A percentile compares a stretch with the other conserved stretches of the same genome.
Evolutionary conservation across 768 basidiomycete genomes (phyloP).

Genomic region (Naematelia aurantialba): DNA sequence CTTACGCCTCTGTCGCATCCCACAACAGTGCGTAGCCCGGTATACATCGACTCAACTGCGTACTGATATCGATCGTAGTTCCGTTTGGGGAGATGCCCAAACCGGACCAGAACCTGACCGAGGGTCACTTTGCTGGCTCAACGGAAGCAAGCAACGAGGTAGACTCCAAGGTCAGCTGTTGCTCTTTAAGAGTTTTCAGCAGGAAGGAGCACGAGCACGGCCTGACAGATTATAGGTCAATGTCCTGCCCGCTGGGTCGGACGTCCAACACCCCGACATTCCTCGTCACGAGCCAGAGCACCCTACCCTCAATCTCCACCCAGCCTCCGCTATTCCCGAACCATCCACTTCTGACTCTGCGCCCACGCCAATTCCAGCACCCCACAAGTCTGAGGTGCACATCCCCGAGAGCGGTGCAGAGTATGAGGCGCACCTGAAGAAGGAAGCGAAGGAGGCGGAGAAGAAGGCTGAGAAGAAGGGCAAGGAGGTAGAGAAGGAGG

Average conservation of each 20-base stretch:
- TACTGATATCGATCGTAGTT: conserved; percentile 21
- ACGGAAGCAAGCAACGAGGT: conserved; percentile 50
- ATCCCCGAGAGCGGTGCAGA: conserved; percentile 37
- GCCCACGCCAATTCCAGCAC: conserved; percentile 36
- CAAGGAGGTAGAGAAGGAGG: conserved; percentile 49
- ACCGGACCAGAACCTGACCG: conserved; percentile 61
- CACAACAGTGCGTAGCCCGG: conserved; percentile 55
- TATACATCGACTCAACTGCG: neutral
- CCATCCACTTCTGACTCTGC: conserved; percentile 29
- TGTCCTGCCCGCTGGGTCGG: conserved; percentile 45
- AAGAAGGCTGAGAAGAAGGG: conserved; percentile 32
- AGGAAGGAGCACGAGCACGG: neutral
- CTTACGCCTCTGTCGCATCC: conserved; percentile 67
- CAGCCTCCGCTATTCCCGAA: conserved; percentile 18
- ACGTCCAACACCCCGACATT: conserved; percentile 36
- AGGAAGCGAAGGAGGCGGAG: conserved; percentile 53
- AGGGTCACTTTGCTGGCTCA: conserved; percentile 53
- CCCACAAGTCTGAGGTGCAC: conserved; percentile 19
- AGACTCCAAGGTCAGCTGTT: conserved; percentile 55
- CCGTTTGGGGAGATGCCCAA: conserved; percentile 57
- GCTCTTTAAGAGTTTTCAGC: too few species aligned
- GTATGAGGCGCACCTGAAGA: conserved; percentile 44
- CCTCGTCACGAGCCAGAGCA: conserved; percentile 19
- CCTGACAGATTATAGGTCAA: conserved; percentile 24
- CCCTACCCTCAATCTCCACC: conserved; percentile 21